Percentiles rank a stretch among this genome's conserved stretches.
These are phyloP conservation scores for Cladorrhinum sp. DNA, from an alignment of 2,329 filamentous ascomycete genomes.

Conservation along the genomic window DNA sequence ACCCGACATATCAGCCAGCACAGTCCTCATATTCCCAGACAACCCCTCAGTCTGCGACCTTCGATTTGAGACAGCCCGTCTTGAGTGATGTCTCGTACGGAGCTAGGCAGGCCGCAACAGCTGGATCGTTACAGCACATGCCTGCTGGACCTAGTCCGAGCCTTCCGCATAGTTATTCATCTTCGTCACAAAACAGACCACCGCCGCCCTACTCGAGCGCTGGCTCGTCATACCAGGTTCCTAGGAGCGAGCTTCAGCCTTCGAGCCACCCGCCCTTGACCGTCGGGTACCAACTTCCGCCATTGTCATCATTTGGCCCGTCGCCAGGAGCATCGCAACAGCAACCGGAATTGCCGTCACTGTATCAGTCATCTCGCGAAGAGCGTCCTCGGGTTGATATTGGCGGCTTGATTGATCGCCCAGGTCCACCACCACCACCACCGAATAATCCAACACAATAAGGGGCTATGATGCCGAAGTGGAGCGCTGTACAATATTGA, in stretches of 20 bases:
- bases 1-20: conserved; percentile 39
- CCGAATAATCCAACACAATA: conserved; percentile 9
- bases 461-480: neutral
- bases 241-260: conserved; percentile 49
- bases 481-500: neutral
- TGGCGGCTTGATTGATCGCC: conserved; percentile 59
- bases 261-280: conserved; percentile 33
- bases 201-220: conserved; percentile 46
- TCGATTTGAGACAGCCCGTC: conserved; percentile 44
- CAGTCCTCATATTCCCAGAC: conserved; percentile 41
- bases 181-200: conserved; percentile 40
- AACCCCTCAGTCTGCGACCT: conserved; percentile 46
- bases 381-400: conserved; percentile 59
- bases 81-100: conserved; percentile 33
- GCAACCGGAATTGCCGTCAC: conserved; percentile 22
- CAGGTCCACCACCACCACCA: conserved; percentile 38
- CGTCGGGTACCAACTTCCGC: conserved; percentile 45
- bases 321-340: conserved; percentile 17
- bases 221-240: conserved; percentile 50
- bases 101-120: conserved; percentile 27
- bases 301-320: conserved; percentile 47
- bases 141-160: conserved; percentile 41
- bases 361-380: conserved; percentile 36
- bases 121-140: conserved; percentile 33
- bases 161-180: conserved; percentile 44